Conservation (phyloP, 139 green algal species). For the Chlorella sp. region DNA sequence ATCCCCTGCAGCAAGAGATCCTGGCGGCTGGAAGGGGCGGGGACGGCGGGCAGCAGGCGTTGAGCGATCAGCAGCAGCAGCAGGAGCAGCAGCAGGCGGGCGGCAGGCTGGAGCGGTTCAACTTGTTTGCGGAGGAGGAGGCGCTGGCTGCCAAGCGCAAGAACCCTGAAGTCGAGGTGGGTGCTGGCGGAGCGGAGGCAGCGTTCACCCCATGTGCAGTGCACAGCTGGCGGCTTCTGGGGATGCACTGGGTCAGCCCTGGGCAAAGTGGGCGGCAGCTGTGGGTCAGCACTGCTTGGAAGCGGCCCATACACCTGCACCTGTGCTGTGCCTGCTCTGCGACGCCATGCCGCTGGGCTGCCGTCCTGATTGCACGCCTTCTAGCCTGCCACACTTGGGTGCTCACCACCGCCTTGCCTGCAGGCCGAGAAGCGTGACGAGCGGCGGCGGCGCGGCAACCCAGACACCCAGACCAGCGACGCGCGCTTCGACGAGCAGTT, state of each 20-base stretch:
- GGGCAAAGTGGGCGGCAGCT: no score
- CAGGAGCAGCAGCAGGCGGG: background rate
- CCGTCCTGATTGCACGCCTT: no score
- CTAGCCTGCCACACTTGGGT: no score
- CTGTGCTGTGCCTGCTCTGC: no score
- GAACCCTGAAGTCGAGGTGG: conserved; percentile 65
- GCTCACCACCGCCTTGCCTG: background rate
- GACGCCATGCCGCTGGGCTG: no score
- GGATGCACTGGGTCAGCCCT: no score
- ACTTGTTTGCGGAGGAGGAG: conserved; percentile 60
- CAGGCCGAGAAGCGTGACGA: conserved; percentile 64
- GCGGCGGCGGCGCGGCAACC: conserved; percentile 63
- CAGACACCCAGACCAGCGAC: conserved; percentile 78
- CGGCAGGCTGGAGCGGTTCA: conserved; percentile 66
- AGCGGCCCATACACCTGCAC: no score
- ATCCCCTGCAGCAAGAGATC: no score
- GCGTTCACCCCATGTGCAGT: no score
- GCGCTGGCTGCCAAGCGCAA: conserved; percentile 4
- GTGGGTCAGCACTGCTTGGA: no score
- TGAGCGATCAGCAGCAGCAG: background rate
- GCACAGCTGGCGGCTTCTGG: no score
- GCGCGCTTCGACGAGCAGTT: conserved; percentile 88
- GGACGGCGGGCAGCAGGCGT: background rate
- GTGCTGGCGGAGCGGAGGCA: background rate
- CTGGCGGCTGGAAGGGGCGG: no score